Base-by-base conservation (phyloP, 768 basidiomycete species). In the Tubosaeta sp. region DNA sequence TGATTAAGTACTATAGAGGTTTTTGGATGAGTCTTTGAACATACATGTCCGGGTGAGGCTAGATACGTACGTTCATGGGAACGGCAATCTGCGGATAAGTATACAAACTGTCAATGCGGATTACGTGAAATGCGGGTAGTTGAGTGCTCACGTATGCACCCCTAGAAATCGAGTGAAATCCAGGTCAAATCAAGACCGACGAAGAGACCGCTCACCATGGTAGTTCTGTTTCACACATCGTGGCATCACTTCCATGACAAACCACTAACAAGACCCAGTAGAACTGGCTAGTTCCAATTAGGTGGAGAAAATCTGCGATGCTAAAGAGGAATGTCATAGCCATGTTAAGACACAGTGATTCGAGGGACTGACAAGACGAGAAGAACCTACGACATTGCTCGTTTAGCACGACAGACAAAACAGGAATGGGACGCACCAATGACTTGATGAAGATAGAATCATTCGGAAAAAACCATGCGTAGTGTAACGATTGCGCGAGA, bases 151-250 rank as follows among this genome's bases (percentile, higher is more conserved):
- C 59, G 26, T 9, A 39, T 31, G 25, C 11, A 10, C 59, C 57
- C 59, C 59, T 60, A 14, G 5, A 14, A 29, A 45, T 10, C 1
- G 5, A 5, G 2, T 44, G 2, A 46, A 14, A 38, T 16, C 1
- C 4, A 8, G 22, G 19, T 55, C 6, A 19, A 52, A 22, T 22
- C 22, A 16, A 19, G 2, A 17, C 43, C 9, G 6, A 13, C 16
- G 13, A 22, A 32, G 22, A 27, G 6, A 5, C 10, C 26, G 8
- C 59, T 53, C n/a, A 59, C 59, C 59, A 60, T 4, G 59, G 13
- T 13, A 53, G 22, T 8, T 38, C 7, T 1, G 7, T 19, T 13
- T 7, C 33, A 25, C 56, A 58, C 11, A 5, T 9, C 10, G 14
- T 1, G 4, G 31, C 6, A 6, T 44, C 5, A 16, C 49, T 41